Percentiles rank a stretch among this genome's conserved stretches.
Evolutionary conservation across 352 stramenopile genomes (phyloP).

Genomic region (Phytophthora citrophthora): DNA sequence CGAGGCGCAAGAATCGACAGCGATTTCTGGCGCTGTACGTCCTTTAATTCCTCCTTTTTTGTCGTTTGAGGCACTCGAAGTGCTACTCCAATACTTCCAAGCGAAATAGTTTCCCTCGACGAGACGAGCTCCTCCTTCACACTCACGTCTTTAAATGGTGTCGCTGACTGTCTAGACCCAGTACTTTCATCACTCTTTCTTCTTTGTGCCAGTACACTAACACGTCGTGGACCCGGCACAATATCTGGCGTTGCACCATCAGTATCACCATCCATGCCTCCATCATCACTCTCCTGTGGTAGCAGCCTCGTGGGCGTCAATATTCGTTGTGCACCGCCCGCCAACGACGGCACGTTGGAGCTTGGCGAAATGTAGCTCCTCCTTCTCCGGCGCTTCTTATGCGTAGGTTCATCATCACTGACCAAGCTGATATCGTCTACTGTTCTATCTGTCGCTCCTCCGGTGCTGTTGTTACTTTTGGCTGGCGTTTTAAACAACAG

Average conservation of each 20-base stretch:
- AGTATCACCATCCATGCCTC: conserved; percentile 33
- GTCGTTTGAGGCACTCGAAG: conserved; percentile 18
- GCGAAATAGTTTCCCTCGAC: conserved; percentile 29
- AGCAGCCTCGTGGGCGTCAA: conserved; percentile 50
- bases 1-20: not conserved
- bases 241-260: conserved; percentile 28
- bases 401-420: not conserved
- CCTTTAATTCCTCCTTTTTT: conserved; percentile 7
- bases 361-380: conserved; percentile 56
- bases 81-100: conserved; percentile 25
- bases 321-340: conserved; percentile 64
- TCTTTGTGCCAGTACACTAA: conserved; percentile 25
- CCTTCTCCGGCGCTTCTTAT: conserved; percentile 51
- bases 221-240: conserved; percentile 23
- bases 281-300: conserved; percentile 34
- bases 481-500: conserved; percentile 22
- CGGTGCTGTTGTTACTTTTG: conserved; percentile 14
- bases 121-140: conserved; percentile 14
- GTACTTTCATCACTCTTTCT: conserved; percentile 19
- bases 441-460: conserved; percentile 1
- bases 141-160: conserved; percentile 3
- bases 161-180: not conserved
- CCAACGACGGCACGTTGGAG: conserved; percentile 47
- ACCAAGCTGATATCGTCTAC: not conserved
- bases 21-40: not conserved